Percentiles rank a stretch among this genome's conserved stretches.
Evolutionary conservation across 2,329 filamentous ascomycete genomes (phyloP).

Genomic region (Hymenoscyphus scutula): DNA sequence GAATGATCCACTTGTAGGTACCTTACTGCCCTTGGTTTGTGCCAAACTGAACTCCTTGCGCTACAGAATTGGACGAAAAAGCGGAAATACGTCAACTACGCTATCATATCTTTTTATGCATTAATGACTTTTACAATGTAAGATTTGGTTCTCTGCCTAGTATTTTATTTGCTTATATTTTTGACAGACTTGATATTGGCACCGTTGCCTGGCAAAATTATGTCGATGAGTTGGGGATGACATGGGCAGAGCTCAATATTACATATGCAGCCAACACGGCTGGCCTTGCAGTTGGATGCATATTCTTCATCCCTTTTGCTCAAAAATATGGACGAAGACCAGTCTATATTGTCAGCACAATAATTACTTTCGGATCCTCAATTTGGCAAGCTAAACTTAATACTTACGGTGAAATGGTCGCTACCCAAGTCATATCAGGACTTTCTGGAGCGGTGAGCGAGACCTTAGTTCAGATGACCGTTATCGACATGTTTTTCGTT

Average conservation of each 20-base stretch:
- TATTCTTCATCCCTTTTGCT: slow-evolving; percentile 46
- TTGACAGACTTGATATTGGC: slow-evolving; percentile 10
- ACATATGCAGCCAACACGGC: slow-evolving; percentile 45
- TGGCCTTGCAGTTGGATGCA: slow-evolving; percentile 41
- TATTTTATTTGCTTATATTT: slow-evolving; percentile 13
- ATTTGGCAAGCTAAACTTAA: slow-evolving; percentile 45
- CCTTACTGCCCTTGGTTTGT: neutral
- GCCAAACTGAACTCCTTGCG: neutral
- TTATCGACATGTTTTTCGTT: slow-evolving; percentile 48
- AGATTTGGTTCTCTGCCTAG: neutral
- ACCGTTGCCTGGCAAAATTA: slow-evolving; percentile 7
- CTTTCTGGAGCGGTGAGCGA: slow-evolving; percentile 45
- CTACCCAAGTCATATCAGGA: slow-evolving; percentile 44
- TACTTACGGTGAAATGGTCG: slow-evolving; percentile 43
- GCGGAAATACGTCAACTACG: slow-evolving; percentile 44
- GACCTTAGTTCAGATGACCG: slow-evolving; percentile 46
- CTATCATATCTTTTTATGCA: slow-evolving; percentile 43
- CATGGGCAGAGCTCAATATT: slow-evolving; percentile 42
- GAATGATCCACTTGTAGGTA: slow-evolving; percentile 23
- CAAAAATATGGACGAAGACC: slow-evolving; percentile 47
- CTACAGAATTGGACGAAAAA: slow-evolving; percentile 42
- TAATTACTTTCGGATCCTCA: slow-evolving; percentile 38
- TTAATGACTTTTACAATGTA: slow-evolving; percentile 40
- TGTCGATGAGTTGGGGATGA: slow-evolving; percentile 42
- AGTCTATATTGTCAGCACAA: slow-evolving; percentile 44